Conservation (phyloP, 768 basidiomycete genomes). For the Leccinum sublutescens region DNA sequence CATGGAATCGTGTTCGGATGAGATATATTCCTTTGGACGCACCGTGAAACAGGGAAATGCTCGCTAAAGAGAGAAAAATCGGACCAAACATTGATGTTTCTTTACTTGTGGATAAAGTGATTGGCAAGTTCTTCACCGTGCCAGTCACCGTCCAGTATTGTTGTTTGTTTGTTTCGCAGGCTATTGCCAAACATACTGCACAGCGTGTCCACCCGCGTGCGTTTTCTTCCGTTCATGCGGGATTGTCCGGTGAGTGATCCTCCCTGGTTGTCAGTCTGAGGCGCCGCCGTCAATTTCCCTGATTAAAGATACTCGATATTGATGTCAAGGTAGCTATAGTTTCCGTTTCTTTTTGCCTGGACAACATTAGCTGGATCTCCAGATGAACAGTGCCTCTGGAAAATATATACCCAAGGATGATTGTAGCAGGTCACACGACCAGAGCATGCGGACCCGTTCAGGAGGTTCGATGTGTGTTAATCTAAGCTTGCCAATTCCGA, state of each 20-base stretch:
- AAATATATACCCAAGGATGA: background rate
- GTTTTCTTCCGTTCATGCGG: no score
- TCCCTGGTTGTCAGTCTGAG: background rate
- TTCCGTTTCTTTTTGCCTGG: background rate
- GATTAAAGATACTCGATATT: background rate
- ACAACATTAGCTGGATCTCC: background rate
- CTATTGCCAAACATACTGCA: conserved; percentile 13
- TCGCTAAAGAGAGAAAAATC: conserved; percentile 45
- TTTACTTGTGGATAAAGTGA: background rate
- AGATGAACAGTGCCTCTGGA: background rate
- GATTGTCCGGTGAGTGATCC: background rate
- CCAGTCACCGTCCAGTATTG: no score
- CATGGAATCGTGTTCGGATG: background rate
- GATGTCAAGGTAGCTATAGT: background rate
- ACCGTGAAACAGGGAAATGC: conserved; percentile 56
- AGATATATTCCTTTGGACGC: conserved; percentile 10
- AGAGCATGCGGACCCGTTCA: no score
- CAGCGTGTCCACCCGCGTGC: no score
- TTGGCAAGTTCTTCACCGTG: background rate
- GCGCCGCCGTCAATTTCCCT: background rate
- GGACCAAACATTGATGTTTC: conserved; percentile 44
- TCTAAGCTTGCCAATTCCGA: no score
- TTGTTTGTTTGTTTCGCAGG: conserved; percentile 7
- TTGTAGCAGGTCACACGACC: background rate
- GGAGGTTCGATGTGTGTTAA: no score